Percentiles rank a stretch among this genome's conserved stretches.
Evolutionary conservation across 1,284 basidiomycete species (phyloP).

Genomic region (Papiliotrema terrestris): DNA sequence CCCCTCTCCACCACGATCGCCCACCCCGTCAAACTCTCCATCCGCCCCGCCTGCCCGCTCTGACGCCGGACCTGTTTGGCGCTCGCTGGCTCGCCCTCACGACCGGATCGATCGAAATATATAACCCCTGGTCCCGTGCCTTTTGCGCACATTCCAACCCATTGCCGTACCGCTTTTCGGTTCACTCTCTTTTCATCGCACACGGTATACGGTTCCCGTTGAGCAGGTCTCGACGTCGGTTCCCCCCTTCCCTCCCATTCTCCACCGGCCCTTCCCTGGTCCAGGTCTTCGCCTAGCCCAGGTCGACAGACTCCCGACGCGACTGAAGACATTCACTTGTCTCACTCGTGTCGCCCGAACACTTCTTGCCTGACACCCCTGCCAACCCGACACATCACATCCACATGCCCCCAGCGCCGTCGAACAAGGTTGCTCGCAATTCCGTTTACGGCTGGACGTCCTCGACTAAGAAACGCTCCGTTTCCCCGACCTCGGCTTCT

Average conservation of each 20-base stretch:
- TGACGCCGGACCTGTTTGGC: no score
- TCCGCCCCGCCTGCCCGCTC: no score
- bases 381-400: not conserved
- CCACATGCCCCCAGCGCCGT: constrained; percentile 40
- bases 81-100: no score
- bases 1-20: no score
- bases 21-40: no score
- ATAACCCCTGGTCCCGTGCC: not conserved
- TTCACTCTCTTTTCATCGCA: not conserved
- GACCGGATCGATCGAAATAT: no score
- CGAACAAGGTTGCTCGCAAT: constrained; percentile 37
- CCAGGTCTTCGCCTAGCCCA: no score
- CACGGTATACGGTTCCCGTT: constrained; percentile 5
- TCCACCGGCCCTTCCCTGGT: no score
- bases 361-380: not conserved
- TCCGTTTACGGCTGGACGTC: constrained; percentile 36
- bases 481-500: constrained; percentile 24
- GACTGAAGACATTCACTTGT: not conserved
- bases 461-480: constrained; percentile 33
- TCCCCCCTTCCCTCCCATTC: no score
- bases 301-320: no score
- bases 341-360: not conserved
- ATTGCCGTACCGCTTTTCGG: not conserved
- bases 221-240: constrained; percentile 27
- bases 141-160: not conserved